Base-by-base conservation (phyloP, 306 rosid genomes). In the Fragaria iinumae region DNA sequence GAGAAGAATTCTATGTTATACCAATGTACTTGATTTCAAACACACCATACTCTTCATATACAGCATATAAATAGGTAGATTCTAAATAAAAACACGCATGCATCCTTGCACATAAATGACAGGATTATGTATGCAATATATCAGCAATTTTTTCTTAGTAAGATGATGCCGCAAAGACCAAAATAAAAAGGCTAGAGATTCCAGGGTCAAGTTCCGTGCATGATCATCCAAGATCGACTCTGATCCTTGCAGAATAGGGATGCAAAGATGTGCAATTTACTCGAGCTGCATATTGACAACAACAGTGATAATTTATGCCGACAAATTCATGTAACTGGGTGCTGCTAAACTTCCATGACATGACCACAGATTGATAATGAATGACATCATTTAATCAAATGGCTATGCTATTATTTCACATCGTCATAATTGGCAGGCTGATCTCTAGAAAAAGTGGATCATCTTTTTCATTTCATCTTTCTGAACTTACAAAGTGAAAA, bases 361-460 rank as follows among this genome's bases (percentile, higher is more conserved):
- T 63, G 72, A 78, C 27, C 38, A 20, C 55, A 63, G 36, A 72
- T 36, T 78, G 45, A 57, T 41, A 60, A 29, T 27, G 18, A 36
- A 25, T 41, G 66, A 63, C 53, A 75, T 69, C 76, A 62, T 62
- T 71, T 45, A 59, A 60, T 63, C 62, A 62, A 57, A 71, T 47
- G 48, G 56, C 21, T 6, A 11, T 45, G 2, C 20, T 45, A 25
- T 43, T 17, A 27, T 25, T 77, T 77, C 59, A 77, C 45, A 6
- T 55, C 43, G 62, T 27, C 80, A 11, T 68, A 77, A 76, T 5
- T 53, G 81, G 50, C 14, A 71, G 32, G 63, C 72, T 27, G 52
- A 34, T 43, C 62, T 29, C 23, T 21, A 56, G 63, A 12, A 27
- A 56, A 23, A 21, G 49, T n/a, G 41, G 1, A 72, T n/a, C 11